Base-by-base conservation (phyloP, 345 rosid genomes). In the Raphanus sativus region DNA sequence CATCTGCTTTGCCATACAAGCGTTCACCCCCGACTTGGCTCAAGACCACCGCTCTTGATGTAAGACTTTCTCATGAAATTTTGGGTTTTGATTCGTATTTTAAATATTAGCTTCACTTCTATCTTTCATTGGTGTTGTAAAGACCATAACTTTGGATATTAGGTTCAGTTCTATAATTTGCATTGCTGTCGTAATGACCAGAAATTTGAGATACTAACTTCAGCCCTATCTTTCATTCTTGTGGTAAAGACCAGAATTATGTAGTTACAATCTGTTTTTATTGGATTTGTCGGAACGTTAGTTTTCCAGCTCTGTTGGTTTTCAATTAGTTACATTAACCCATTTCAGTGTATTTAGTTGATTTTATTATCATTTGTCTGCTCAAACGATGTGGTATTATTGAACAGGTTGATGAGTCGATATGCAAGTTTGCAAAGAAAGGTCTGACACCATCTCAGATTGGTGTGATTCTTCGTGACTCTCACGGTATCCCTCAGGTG, bases 1-100 rank as follows among this genome's bases (percentile, higher is more conserved):
- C 97, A 55, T 90, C 97, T 17, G 96, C 96, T 76, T 69, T 90
- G 75, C 97, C 97, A 0, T 92, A 90, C 89, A 91, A 90, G 85
- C 78, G 95, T 59, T 90, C 97, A 8, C 83, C 97, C 3, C 96
- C 96, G 2, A 81, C 86, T 21, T 92, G 97, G 97, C 88, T 92
- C 68, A 92, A 92, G 84, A 84, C 83, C 71, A 66, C 79, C n/a
- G 8, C 87, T 1, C 84, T 75, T 16, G 92, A 88, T 79, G 91
- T 88, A 54, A 88, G 70, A 54, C 8, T 55, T 13, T 55, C 15
- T 61, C 12, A 17, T 36, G 7, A 28, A 29, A 48, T 73, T 42
- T 62, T 0, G 11, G 30, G 16, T 28, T 58, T 62, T 9, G 61
- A n/a, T 42, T 70, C 12, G 17, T 36, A 8, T 34, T 62, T 40